phyloP scores from a whole-genome alignment of 2,329 filamentous ascomycete species.

The Aspergillus glaucus region DNA sequence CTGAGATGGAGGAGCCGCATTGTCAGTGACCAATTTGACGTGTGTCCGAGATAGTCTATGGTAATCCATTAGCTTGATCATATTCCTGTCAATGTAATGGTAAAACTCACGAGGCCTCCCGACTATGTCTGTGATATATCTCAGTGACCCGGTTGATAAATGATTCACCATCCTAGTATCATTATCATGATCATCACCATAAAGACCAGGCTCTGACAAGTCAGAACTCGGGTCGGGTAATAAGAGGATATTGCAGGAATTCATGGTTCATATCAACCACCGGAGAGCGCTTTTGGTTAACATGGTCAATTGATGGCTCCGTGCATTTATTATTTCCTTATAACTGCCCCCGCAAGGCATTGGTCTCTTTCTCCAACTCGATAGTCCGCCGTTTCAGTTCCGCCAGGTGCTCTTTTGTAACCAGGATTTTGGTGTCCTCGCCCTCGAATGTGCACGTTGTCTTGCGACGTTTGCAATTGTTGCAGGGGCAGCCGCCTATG shows the following conservation, averaged over 20 bases:
- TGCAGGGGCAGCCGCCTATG: conserved; percentile 38
- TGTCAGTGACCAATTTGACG: conserved; percentile 53
- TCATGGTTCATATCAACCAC: too few relatives aligned
- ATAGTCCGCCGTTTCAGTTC: conserved; percentile 25
- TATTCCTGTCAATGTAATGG: not conserved
- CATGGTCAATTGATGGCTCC: conserved; percentile 5
- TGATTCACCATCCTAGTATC: conserved; percentile 37
- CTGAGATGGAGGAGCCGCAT: conserved; percentile 45
- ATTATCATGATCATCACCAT: not conserved
- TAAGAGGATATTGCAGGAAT: too few relatives aligned
- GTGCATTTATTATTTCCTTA: not conserved
- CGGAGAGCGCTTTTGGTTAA: conserved; percentile 10
- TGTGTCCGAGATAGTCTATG: conserved; percentile 45
- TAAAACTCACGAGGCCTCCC: conserved; percentile 38
- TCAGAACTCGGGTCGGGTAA: too few relatives aligned
- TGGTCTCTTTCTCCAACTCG: conserved; percentile 27
- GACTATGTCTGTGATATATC: conserved; percentile 37
- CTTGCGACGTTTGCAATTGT: conserved; percentile 40
- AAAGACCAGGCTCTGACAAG: not conserved
- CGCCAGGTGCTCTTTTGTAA: conserved; percentile 24
- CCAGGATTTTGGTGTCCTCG: conserved; percentile 44
- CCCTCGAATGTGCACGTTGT: conserved; percentile 42
- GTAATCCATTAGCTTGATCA: too few relatives aligned
- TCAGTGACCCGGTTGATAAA: conserved; percentile 35
- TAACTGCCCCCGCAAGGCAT: conserved; percentile 10